phyloP scores from a whole-genome alignment of 371 early-diverging fungal species.

The Modicella reniformis region DNA sequence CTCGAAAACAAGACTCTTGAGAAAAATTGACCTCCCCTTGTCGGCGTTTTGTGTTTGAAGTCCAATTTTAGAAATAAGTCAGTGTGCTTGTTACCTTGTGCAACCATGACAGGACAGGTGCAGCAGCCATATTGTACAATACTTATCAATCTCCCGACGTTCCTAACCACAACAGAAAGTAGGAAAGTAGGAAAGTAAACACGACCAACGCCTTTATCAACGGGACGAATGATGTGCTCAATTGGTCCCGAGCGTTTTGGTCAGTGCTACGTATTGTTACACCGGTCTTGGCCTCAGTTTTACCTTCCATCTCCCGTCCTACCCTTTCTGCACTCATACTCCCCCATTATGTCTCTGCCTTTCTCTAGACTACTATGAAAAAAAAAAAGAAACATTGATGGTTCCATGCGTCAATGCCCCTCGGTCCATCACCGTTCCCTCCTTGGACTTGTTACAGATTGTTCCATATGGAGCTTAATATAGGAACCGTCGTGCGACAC shows the following conservation, averaged over 20 bases:
- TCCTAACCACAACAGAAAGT: not conserved
- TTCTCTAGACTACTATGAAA: not conserved
- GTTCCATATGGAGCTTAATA: not conserved
- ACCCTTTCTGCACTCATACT: not conserved
- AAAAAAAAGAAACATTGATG: not conserved
- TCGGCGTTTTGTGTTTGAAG: not conserved
- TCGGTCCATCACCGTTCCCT: not conserved
- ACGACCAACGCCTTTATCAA: not conserved
- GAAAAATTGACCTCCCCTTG: not conserved
- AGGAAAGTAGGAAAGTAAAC: constrained; percentile 3
- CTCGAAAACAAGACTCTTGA: not conserved
- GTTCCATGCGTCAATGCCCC: not conserved
- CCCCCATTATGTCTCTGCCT: not conserved
- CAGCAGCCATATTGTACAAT: not conserved
- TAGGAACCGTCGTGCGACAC: not conserved
- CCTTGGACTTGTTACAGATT: not conserved
- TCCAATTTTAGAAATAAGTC: not conserved
- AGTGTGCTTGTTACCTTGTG: not conserved
- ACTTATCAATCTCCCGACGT: not conserved
- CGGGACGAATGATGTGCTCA: not conserved
- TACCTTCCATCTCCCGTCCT: not conserved
- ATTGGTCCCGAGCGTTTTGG: not conserved
- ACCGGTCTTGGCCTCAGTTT: not conserved
- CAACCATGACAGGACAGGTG: not conserved
- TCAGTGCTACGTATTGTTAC: constrained; percentile 1